These are phyloP conservation scores for Leucosporidium scottii DNA, from an alignment of 768 basidiomycete species.

Conservation along the genomic window DNA sequence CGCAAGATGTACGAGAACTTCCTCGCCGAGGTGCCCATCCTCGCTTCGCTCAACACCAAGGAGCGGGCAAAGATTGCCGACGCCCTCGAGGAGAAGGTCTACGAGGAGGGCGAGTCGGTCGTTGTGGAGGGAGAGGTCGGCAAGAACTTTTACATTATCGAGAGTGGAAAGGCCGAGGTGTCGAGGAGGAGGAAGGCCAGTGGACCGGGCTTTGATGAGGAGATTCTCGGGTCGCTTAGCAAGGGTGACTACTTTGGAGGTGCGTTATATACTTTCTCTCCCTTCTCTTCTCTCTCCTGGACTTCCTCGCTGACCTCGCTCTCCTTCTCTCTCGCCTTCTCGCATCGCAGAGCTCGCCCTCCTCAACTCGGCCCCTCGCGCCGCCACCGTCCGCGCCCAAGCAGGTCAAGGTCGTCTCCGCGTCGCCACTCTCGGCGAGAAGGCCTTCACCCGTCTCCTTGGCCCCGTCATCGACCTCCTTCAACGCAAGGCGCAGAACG, in stretches of 20 bases:
- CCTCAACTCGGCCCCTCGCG: conserved; percentile 77
- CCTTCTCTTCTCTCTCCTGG: background rate
- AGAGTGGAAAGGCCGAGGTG: conserved; percentile 83
- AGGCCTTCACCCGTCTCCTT: conserved; percentile 86
- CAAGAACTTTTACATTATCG: conserved; percentile 95
- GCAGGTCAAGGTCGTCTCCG: conserved; percentile 59
- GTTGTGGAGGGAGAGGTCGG: conserved; percentile 91
- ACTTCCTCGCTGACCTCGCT: background rate
- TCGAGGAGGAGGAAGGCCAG: conserved; percentile 63
- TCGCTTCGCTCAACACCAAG: conserved; percentile 74
- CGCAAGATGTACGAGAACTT: conserved; percentile 96
- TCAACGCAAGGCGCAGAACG: conserved; percentile 35
- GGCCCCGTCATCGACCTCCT: conserved; percentile 47
- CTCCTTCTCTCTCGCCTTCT: conserved; percentile 8
- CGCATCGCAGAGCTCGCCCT: conserved; percentile 70
- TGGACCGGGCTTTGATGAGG: conserved; percentile 48
- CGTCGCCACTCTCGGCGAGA: conserved; percentile 85
- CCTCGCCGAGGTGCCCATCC: conserved; percentile 77
- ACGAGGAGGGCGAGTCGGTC: conserved; percentile 76
- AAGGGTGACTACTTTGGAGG: conserved; percentile 99
- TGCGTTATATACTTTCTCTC: conserved; percentile 43
- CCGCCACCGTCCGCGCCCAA: conserved; percentile 78
- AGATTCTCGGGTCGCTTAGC: conserved; percentile 64
- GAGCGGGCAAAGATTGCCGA: conserved; percentile 97
- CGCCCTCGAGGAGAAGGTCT: conserved; percentile 74